A percentile compares a stretch with the other conserved stretches of the same genome.
phyloP scores from a whole-genome alignment of 176 grass and related monocot species.

The Tuctoria greenei region DNA sequence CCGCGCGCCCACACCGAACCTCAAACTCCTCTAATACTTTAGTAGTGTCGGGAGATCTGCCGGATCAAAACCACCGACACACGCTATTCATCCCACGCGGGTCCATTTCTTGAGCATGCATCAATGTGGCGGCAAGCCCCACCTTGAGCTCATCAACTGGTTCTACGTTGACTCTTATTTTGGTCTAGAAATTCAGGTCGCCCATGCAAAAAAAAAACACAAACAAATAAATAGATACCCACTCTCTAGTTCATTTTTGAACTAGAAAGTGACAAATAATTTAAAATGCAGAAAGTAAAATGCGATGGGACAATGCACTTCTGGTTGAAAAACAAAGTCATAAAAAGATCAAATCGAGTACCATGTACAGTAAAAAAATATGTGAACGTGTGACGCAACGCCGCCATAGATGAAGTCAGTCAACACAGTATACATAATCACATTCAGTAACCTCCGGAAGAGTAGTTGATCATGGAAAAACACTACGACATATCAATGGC shows the following conservation, averaged over 20 bases:
- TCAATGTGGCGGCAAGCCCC: not conserved
- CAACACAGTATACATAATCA: not conserved
- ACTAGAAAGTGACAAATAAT: no score
- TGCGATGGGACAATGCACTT: not conserved
- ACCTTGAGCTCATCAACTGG: not conserved
- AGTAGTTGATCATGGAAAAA: constrained; percentile 8
- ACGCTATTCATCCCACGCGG: constrained; percentile 20
- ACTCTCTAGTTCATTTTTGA: no score
- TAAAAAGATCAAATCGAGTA: not conserved
- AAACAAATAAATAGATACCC: no score
- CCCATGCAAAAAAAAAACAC: not conserved
- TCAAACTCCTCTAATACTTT: no score
- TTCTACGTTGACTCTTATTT: constrained; percentile 34
- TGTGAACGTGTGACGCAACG: not conserved
- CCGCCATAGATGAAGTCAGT: not conserved
- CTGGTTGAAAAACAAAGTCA: no score
- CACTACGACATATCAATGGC: not conserved
- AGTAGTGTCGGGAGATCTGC: no score
- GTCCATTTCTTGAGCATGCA: not conserved
- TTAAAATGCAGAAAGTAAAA: no score
- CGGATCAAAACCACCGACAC: no score
- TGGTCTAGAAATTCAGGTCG: not conserved
- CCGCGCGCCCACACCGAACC: no score
- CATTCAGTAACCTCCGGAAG: constrained; percentile 6
- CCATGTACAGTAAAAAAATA: not conserved